Conservation (phyloP, 768 basidiomycete species). For the Termitomyces titanicus region DNA sequence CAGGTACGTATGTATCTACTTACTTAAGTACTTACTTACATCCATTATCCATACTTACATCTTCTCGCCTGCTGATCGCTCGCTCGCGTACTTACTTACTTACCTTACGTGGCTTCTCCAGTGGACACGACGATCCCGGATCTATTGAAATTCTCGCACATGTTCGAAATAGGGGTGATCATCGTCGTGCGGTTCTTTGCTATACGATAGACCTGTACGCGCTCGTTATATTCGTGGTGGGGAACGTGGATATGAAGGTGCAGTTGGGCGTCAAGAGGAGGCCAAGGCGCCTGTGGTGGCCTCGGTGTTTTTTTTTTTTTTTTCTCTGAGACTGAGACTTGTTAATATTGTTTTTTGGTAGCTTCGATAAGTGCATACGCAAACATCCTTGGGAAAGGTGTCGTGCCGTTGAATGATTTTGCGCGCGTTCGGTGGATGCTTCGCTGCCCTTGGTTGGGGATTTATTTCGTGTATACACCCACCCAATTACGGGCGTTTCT, state of each 20-base stretch:
- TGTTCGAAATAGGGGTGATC: constrained; percentile 11
- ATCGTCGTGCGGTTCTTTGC: constrained; percentile 12
- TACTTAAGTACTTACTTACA: too few relatives aligned
- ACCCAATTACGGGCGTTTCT: constrained; percentile 36
- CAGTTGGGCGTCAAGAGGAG: constrained; percentile 45
- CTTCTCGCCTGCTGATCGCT: too few relatives aligned
- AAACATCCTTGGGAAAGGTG: constrained; percentile 45
- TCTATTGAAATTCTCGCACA: constrained; percentile 17
- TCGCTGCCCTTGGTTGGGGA: constrained; percentile 47
- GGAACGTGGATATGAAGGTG: constrained; percentile 38
- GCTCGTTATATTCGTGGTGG: constrained; percentile 22
- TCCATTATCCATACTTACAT: too few relatives aligned
- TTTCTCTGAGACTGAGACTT: too few relatives aligned
- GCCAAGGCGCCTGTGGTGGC: constrained; percentile 28
- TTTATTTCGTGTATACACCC: constrained; percentile 53
- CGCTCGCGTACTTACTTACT: too few relatives aligned
- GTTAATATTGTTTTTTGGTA: constrained; percentile 16
- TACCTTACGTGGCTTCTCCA: too few relatives aligned
- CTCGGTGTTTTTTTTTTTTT: constrained; percentile 28
- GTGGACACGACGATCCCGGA: constrained; percentile 43
- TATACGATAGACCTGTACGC: constrained; percentile 7
- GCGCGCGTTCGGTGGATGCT: constrained; percentile 44
- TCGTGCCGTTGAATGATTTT: constrained; percentile 44
- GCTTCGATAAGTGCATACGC: constrained; percentile 64
- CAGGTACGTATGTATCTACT: too few relatives aligned